Evolutionary conservation across 2,329 filamentous ascomycete species (phyloP), one percentile per base, ranked within the genome.

Genomic region (Curvularia verruculosa): DNA sequence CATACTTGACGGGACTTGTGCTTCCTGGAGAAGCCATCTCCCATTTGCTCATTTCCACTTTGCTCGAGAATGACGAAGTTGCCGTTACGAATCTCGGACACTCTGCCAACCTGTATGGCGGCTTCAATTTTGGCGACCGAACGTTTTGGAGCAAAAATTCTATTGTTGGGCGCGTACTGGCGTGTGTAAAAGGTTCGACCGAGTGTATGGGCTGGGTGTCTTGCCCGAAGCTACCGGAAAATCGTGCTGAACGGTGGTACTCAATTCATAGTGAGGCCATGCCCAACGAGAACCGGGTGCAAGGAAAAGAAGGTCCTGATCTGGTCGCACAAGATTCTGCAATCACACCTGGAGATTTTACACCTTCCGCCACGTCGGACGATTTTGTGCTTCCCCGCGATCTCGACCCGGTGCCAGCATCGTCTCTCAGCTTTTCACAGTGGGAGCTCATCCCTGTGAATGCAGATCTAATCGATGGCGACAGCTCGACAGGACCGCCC

Each of bases 131-230:
- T 56, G 64, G 73, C 7, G 77, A 73, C 3, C 76, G 76, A 31
- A 82, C 79, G 45, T 87, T 81, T 78, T 87, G 84, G 84, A 85
- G 83, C 66, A 85, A 84, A 66, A 75, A 75, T 41, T 84, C 80
- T 37, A 75, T 86, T 29, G 77, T 84, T n/a, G 82, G 81, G 0
- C 78, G 83, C 26, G 82, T 86, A 0, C 57, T 87, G 26, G 80
- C 80, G 31, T 77, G 80, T 40, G 51, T 78, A 26, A 69, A 77
- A 7, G 79, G 75, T 13, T 77, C 79, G 5, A 72, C 74, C 34
- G 81, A 83, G 49, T 84, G 81, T 55, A 83, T 85, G 81, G 83
- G 83, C 6, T 86, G 84, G 84, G 75, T 84, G 4, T 77, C 76
- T 8, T 74, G 80, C 19, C 56, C 73, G 8, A 70, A 76, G 26